phyloP scores from a whole-genome alignment of 441 rosid species.

The Viola pubescens region DNA sequence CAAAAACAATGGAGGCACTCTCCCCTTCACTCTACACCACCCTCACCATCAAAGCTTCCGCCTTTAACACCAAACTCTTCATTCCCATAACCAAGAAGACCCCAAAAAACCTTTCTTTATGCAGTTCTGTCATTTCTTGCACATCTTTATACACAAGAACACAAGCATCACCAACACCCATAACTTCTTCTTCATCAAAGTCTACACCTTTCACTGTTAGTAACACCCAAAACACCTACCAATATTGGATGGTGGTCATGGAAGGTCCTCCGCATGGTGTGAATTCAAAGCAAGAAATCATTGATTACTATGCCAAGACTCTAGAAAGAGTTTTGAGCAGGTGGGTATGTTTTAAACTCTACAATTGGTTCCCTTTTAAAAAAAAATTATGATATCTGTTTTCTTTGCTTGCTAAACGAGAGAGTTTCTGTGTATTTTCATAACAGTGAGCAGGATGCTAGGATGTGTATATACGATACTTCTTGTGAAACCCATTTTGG shows the following conservation, averaged over 20 bases:
- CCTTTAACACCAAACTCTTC: conserved; percentile 9
- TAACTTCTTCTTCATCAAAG: background rate
- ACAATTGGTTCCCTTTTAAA: background rate
- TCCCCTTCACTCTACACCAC: conserved; percentile 15
- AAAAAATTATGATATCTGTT: background rate
- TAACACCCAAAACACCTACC: background rate
- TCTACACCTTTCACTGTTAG: conserved; percentile 20
- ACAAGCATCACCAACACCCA: conserved; percentile 13
- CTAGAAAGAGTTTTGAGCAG: conserved; percentile 47
- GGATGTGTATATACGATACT: conserved; percentile 60
- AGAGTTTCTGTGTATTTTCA: conserved; percentile 9
- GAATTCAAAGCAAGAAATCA: conserved; percentile 39
- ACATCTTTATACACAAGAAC: conserved; percentile 19
- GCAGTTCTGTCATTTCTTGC: conserved; percentile 14
- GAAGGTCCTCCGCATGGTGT: conserved; percentile 41
- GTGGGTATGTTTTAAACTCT: conserved; percentile 24
- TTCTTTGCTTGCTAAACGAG: conserved; percentile 6
- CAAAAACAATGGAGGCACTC: conserved; percentile 29
- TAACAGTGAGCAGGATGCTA: conserved; percentile 59
- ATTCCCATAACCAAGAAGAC: conserved; percentile 9
- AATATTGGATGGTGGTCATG: conserved; percentile 62
- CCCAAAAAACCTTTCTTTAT: conserved; percentile 14
- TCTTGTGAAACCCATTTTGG: conserved; percentile 51
- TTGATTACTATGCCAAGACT: conserved; percentile 52
- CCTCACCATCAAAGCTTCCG: conserved; percentile 8